phyloP scores from a whole-genome alignment of 164 flowering plant genomes.

The Tetrastigma voinierianum region DNA sequence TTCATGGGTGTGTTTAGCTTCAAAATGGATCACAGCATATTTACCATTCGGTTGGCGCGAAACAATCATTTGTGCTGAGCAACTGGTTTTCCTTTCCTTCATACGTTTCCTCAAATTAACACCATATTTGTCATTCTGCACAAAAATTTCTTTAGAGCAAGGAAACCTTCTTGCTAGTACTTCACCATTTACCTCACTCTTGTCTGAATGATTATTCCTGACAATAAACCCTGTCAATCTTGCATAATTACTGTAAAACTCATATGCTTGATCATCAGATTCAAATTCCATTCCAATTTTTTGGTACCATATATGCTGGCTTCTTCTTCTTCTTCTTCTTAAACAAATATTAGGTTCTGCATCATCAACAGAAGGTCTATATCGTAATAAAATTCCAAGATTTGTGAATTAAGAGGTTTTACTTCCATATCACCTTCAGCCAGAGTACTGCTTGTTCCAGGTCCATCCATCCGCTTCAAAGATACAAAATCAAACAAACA shows the following conservation, averaged over 20 bases:
- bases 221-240: slow-evolving; percentile 34
- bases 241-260: slow-evolving; percentile 33
- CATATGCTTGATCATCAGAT: slow-evolving; percentile 32
- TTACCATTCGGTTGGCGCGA: slow-evolving; percentile 34
- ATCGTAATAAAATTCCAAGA: too few relatives aligned
- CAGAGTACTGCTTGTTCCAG: too few relatives aligned
- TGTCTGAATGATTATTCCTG: slow-evolving; percentile 34
- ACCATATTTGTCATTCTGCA: slow-evolving; percentile 32
- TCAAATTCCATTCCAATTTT: slow-evolving; percentile 28
- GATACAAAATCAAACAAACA: too few relatives aligned
- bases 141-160: slow-evolving; percentile 36
- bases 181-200: slow-evolving; percentile 35
- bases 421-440: too few relatives aligned
- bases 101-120: slow-evolving; percentile 31
- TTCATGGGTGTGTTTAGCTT: slow-evolving; percentile 35
- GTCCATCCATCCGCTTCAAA: too few relatives aligned
- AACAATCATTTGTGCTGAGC: slow-evolving; percentile 40
- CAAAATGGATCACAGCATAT: slow-evolving; percentile 30
- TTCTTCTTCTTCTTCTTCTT: too few relatives aligned
- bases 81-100: slow-evolving; percentile 39
- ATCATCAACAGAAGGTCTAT: too few relatives aligned
- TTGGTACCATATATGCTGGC: slow-evolving; percentile 9
- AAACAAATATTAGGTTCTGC: slow-evolving; percentile 13
- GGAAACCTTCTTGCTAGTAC: slow-evolving; percentile 40
- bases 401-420: too few relatives aligned